Evolutionary conservation across 108 stramenopile species (phyloP).

Genomic region (Poteriospumella lacustris): DNA sequence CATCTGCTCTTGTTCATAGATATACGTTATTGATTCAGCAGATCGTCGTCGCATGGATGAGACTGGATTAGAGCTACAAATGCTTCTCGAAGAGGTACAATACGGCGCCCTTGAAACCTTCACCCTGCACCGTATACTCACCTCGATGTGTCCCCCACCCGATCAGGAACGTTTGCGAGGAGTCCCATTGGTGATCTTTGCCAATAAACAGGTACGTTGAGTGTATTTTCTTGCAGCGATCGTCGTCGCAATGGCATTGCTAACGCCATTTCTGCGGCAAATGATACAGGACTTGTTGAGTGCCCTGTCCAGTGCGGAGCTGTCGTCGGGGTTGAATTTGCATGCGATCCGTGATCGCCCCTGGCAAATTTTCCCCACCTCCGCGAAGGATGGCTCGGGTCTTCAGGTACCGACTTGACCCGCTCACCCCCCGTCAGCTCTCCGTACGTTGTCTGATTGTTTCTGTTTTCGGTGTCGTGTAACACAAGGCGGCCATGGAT

Average conservation of each 20-base stretch:
- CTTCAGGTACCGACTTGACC: too few relatives aligned
- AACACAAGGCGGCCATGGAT: too few relatives aligned
- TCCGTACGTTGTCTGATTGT: too few relatives aligned
- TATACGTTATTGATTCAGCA: constrained; percentile 11
- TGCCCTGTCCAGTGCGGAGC: constrained; percentile 55
- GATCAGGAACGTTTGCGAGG: constrained; percentile 46
- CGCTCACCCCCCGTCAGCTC: too few relatives aligned
- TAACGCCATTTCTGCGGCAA: neutral
- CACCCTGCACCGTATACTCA: neutral
- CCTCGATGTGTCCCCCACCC: neutral
- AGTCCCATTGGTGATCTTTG: constrained; percentile 62
- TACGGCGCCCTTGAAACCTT: neutral
- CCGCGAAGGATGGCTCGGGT: constrained; percentile 67
- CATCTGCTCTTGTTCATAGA: neutral
- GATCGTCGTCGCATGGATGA: constrained; percentile 46
- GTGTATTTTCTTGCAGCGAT: neutral
- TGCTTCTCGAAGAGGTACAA: constrained; percentile 29
- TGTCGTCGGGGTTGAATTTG: constrained; percentile 55
- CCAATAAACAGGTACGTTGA: constrained; percentile 55
- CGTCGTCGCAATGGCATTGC: too few relatives aligned
- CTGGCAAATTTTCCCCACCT: constrained; percentile 59
- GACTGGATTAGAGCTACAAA: constrained; percentile 48
- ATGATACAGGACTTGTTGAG: constrained; percentile 51
- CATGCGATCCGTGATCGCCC: constrained; percentile 48
- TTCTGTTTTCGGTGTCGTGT: too few relatives aligned